Conservation (phyloP, 345 rosid species). For the Populus simonii region DNA sequence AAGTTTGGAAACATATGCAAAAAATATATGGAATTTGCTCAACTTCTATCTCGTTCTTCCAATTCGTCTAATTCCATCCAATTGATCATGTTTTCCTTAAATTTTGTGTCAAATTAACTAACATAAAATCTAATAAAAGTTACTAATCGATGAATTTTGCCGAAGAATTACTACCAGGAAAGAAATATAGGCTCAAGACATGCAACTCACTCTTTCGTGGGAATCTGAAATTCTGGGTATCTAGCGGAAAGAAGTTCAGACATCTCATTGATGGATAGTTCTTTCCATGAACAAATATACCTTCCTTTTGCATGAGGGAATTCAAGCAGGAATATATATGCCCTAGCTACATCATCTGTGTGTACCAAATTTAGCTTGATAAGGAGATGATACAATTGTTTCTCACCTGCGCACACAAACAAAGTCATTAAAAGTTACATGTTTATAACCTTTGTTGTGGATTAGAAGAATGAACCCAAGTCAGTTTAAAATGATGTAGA, state of each 20-base stretch:
- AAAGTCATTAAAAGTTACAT: too few relatives aligned
- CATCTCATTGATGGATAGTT: conserved; percentile 32
- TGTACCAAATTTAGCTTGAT: conserved; percentile 41
- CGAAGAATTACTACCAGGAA: background rate
- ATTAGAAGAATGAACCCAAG: too few relatives aligned
- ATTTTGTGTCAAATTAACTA: too few relatives aligned
- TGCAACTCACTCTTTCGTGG: conserved; percentile 36
- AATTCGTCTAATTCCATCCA: too few relatives aligned
- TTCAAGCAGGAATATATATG: conserved; percentile 48
- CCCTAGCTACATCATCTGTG: conserved; percentile 44
- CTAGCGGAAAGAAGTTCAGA: conserved; percentile 27
- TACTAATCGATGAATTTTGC: background rate
- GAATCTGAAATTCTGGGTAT: conserved; percentile 39
- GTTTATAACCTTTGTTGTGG: too few relatives aligned
- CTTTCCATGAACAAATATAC: conserved; percentile 45
- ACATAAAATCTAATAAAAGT: too few relatives aligned
- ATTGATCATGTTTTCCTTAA: too few relatives aligned
- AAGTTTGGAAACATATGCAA: background rate
- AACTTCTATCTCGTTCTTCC: too few relatives aligned
- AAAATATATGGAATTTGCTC: too few relatives aligned
- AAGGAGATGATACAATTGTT: conserved; percentile 21
- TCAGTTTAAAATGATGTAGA: too few relatives aligned
- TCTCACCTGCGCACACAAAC: background rate
- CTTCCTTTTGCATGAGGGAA: conserved; percentile 45
- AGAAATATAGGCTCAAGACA: background rate